phyloP scores from a whole-genome alignment of 495 filamentous ascomycete species.

The Neurospora terricola region DNA sequence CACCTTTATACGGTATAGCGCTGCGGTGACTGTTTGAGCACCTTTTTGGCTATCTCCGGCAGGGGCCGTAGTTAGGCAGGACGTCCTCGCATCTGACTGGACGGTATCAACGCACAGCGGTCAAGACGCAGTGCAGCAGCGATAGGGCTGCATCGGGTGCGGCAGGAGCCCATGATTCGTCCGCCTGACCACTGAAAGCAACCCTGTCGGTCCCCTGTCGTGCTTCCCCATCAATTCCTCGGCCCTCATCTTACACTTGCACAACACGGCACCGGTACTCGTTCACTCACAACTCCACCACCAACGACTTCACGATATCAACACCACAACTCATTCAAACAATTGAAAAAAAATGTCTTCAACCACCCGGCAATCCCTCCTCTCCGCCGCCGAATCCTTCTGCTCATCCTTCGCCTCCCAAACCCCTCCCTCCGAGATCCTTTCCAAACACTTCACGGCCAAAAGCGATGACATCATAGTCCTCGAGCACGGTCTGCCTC shows the following conservation, averaged over 20 bases:
- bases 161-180: background rate
- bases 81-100: background rate
- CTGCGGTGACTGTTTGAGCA: background rate
- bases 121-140: background rate
- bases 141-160: background rate
- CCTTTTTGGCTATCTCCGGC: background rate
- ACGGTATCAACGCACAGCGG: background rate
- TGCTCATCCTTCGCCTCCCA: slow-evolving; percentile 36
- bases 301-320: background rate
- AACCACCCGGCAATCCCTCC: slow-evolving; percentile 24
- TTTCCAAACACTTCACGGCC: slow-evolving; percentile 40
- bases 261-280: background rate
- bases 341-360: background rate
- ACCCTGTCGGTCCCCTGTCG: background rate
- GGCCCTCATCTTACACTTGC: background rate
- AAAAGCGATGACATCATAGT: slow-evolving; percentile 20
- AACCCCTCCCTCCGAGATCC: slow-evolving; percentile 23
- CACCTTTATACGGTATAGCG: background rate
- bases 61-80: background rate
- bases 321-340: background rate
- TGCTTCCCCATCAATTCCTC: background rate
- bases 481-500: slow-evolving; percentile 46
- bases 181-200: background rate
- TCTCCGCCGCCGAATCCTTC: slow-evolving; percentile 34
- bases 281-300: background rate